Conservation (phyloP, 495 filamentous ascomycete species). For the Neurospora sp. region DNA sequence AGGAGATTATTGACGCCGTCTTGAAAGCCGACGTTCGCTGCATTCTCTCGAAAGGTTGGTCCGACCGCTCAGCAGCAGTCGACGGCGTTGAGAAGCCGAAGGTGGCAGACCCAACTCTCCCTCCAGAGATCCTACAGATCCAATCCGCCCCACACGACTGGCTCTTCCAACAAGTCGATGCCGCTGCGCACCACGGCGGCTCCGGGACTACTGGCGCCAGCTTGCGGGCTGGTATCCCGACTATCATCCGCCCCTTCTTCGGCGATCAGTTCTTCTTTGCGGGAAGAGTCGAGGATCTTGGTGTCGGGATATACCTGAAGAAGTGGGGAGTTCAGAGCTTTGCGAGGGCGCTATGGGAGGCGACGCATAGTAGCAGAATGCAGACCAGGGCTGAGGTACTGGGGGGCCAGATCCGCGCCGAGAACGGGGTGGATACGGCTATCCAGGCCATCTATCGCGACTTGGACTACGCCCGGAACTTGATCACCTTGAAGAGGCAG, state of each 20-base stretch:
- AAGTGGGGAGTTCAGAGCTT: slow-evolving; percentile 79
- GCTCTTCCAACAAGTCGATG: slow-evolving; percentile 91
- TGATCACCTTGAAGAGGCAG: slow-evolving; percentile 54
- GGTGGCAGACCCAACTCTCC: slow-evolving; percentile 55
- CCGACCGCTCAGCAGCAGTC: slow-evolving; percentile 52
- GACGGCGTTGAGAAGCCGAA: slow-evolving; percentile 25
- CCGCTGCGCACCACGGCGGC: slow-evolving; percentile 88
- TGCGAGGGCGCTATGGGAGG: slow-evolving; percentile 82
- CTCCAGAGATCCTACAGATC: slow-evolving; percentile 76
- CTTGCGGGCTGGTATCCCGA: slow-evolving; percentile 82
- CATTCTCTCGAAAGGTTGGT: slow-evolving; percentile 98
- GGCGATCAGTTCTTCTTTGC: slow-evolving; percentile 98
- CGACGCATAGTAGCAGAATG: slow-evolving; percentile 79
- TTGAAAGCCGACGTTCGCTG: slow-evolving; percentile 88
- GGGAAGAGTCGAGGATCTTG: slow-evolving; percentile 76
- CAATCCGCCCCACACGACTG: slow-evolving; percentile 91
- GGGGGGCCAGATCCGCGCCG: slow-evolving; percentile 81
- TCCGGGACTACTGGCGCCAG: slow-evolving; percentile 94
- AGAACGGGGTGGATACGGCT: slow-evolving; percentile 79
- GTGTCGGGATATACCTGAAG: slow-evolving; percentile 82
- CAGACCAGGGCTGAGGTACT: slow-evolving; percentile 72
- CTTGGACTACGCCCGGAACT: slow-evolving; percentile 84
- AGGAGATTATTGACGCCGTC: slow-evolving; percentile 82
- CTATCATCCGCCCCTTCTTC: slow-evolving; percentile 94
- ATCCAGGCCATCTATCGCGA: slow-evolving; percentile 93